Evolutionary conservation across 345 rosid species (phyloP).

Genomic region (sweet orange (Citrus sinensis)): DNA sequence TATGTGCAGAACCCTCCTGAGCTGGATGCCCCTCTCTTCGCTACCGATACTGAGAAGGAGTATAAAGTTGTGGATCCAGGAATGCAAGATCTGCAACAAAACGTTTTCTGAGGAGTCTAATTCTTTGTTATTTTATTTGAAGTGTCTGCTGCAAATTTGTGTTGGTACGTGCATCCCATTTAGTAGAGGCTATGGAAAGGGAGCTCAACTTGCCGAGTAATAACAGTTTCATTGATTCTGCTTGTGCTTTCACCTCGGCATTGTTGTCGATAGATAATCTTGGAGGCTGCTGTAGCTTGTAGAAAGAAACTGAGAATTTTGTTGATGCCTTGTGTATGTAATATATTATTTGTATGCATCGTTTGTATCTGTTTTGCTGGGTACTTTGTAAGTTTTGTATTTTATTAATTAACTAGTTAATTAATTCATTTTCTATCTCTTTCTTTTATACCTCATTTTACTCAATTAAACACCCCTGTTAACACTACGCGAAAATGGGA

Average conservation of each 20-base stretch:
- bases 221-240: background rate
- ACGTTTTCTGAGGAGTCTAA: conserved; percentile 54
- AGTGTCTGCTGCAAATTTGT: background rate
- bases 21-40: conserved; percentile 62
- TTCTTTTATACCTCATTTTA: background rate
- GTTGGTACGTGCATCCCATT: background rate
- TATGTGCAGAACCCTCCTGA: conserved; percentile 65
- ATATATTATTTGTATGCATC: background rate
- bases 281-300: background rate
- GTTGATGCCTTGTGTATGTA: background rate
- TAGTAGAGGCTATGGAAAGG: background rate
- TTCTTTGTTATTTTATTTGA: background rate
- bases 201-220: background rate
- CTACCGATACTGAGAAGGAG: conserved; percentile 39
- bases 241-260: background rate
- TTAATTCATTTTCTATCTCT: background rate
- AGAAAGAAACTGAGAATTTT: no score
- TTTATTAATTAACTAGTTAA: background rate
- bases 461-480: background rate
- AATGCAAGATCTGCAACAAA: conserved; percentile 66
- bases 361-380: background rate
- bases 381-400: background rate
- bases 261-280: background rate
- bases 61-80: conserved; percentile 52
- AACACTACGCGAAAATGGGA: background rate